Base-by-base conservation (phyloP, 148 eudicot genomes). In the Chenopodium suecicum region DNA sequence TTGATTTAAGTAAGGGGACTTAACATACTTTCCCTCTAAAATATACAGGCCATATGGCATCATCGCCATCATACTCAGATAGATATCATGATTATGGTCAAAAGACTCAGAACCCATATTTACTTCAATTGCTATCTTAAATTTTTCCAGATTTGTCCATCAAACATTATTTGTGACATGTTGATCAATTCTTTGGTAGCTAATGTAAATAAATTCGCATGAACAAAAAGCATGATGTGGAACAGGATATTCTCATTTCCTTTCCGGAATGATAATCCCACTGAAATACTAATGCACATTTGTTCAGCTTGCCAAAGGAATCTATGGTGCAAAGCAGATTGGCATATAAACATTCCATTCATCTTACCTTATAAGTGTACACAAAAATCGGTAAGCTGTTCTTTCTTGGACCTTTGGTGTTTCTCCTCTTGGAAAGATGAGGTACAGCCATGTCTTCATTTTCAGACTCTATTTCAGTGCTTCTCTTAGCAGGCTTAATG, bases 341-440 rank as follows among this genome's bases (percentile, higher is more conserved):
- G n/a, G 29, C 32, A 56, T 12, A 4, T 74, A 22, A 46, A 7
- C 9, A 10, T 22, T 23, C 70, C 44, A 10, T 22, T 23, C 70
- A 54, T 47, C 79, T 60, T 83, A 96, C 99, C 99, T 96, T 91
- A 76, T 89, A 92, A 31, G 95, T 90, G 78, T 94, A 96, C 34
- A 94, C 94, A 86, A 73, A 88, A 13, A 92, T 74, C 0, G 94
- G 97, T 50, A 86, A 83, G 78, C 80, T 85, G 80, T 84, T 85
- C 79, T 71, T 84, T 56, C 81, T 85, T 67, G 41, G 27, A 75
- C 81, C 60, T 80, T 20, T 77, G 25, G 79, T 79, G 81, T 82
- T 82, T 79, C 80, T 80, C 70, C 75, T 89, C 83, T 81, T 83
- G 76, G 86, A 67, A 68, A 64, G 83, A 29, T 56, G 82, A 74